phyloP scores from a whole-genome alignment of 1,284 basidiomycete species.

The Ustilago loliicola region DNA sequence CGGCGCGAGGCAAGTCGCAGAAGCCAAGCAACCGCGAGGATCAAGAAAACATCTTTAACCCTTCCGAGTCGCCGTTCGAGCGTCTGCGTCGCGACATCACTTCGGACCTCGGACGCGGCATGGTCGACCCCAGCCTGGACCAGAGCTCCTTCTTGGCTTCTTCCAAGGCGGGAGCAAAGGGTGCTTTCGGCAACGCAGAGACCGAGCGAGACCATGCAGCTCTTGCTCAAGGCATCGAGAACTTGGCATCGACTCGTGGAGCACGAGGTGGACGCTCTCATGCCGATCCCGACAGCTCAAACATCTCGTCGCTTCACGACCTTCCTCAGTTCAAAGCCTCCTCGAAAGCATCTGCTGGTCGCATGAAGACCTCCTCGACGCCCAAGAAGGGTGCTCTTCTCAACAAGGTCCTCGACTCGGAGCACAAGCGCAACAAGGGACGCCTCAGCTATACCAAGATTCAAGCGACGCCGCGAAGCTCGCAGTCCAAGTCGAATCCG shows the following conservation, averaged over 20 bases:
- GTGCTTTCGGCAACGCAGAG: conserved; percentile 7
- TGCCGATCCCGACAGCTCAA: conserved; percentile 38
- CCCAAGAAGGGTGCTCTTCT: conserved; percentile 54
- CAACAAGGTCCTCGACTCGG: conserved; percentile 57
- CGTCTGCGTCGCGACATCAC: conserved; percentile 72
- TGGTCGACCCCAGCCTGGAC: conserved; percentile 30
- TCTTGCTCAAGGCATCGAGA: conserved; percentile 43
- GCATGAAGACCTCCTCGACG: conserved; percentile 51
- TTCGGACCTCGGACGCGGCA: conserved; percentile 33
- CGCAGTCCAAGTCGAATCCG: conserved; percentile 57
- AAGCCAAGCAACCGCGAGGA: conserved; percentile 33
- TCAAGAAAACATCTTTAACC: conserved; percentile 43
- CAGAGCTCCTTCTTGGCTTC: conserved; percentile 29
- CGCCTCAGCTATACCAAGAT: conserved; percentile 54
- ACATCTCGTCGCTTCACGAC: conserved; percentile 38
- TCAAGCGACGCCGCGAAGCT: conserved; percentile 50
- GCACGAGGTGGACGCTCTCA: conserved; percentile 19
- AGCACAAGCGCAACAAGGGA: conserved; percentile 54
- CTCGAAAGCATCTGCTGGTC: conserved; percentile 16
- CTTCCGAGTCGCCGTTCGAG: conserved; percentile 80
- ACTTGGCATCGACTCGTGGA: conserved; percentile 23
- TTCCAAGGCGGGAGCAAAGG: conserved; percentile 12
- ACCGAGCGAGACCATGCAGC: conserved; percentile 42
- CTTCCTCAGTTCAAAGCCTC: conserved; percentile 36
- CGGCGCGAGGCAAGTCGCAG: conserved; percentile 42